Evolutionary conservation across 176 grass and related monocot genomes (phyloP).

Genomic region (Paspalum vaginatum): DNA sequence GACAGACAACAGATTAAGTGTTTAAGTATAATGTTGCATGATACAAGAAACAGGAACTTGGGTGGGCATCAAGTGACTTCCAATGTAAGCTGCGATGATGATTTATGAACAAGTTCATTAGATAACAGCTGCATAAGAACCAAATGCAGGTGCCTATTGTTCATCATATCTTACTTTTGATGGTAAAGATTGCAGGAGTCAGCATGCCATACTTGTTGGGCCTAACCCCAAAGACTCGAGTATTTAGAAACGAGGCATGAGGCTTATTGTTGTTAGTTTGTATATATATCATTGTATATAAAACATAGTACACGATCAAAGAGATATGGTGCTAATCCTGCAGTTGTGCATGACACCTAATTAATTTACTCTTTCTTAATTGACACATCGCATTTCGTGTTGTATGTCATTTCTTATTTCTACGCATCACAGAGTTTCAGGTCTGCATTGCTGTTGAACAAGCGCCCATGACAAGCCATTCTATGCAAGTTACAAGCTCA

Average conservation of each 20-base stretch:
- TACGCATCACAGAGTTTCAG: not conserved
- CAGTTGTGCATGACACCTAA: not conserved
- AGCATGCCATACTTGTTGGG: not conserved
- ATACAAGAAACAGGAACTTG: slow-evolving; percentile 31
- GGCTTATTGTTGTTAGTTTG: not conserved
- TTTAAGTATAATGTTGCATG: not conserved
- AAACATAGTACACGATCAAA: not conserved
- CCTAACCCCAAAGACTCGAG: not conserved
- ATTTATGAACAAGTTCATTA: slow-evolving; percentile 14
- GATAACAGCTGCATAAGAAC: slow-evolving; percentile 34
- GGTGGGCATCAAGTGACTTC: slow-evolving; percentile 13
- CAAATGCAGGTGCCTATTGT: not conserved
- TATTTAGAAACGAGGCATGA: not conserved
- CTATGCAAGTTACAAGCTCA: slow-evolving; percentile 27
- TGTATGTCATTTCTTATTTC: not conserved
- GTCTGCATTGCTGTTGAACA: not conserved
- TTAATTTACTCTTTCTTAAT: not conserved
- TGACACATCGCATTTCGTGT: not conserved
- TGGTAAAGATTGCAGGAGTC: not conserved
- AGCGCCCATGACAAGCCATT: slow-evolving; percentile 5
- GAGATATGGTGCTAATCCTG: not conserved
- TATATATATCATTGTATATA: not conserved
- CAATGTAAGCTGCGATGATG: slow-evolving; percentile 21
- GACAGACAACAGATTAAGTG: slow-evolving; percentile 1
- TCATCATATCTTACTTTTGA: not conserved